Conservation (phyloP, 2,329 filamentous ascomycete species). For the Diaporthe ilicicola region DNA sequence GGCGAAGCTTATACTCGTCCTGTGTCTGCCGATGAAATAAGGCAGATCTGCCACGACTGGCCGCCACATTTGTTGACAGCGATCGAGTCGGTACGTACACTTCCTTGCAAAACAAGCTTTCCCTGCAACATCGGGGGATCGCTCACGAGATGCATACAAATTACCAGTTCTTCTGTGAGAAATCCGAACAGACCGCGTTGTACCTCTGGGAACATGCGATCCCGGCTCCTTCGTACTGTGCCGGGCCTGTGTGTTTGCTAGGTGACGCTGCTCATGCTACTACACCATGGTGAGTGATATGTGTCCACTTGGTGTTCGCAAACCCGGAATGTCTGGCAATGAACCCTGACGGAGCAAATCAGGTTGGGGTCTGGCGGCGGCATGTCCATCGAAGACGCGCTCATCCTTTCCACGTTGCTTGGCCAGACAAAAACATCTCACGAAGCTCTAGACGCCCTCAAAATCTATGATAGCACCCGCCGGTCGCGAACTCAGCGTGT, state of each 20-base stretch:
- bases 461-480: not conserved
- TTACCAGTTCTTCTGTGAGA: slow-evolving; percentile 11
- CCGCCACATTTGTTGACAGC: not conserved
- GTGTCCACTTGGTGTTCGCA: not conserved
- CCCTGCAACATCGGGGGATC: not conserved
- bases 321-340: not conserved
- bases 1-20: slow-evolving; percentile 33
- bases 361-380: slow-evolving; percentile 12
- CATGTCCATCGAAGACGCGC: slow-evolving; percentile 17
- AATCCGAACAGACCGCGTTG: slow-evolving; percentile 10
- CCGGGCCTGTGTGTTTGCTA: slow-evolving; percentile 14
- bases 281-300: slow-evolving; percentile 2
- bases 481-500: slow-evolving; percentile 20
- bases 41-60: slow-evolving; percentile 30
- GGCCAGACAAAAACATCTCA: not conserved
- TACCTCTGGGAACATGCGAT: slow-evolving; percentile 18
- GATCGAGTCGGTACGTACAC: not conserved
- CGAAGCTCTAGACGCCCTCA: slow-evolving; percentile 2
- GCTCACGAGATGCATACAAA: not conserved
- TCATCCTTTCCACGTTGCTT: slow-evolving; percentile 17
- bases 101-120: not conserved
- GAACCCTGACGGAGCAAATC: not conserved
- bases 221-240: slow-evolving; percentile 1
- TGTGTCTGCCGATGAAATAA: slow-evolving; percentile 36
- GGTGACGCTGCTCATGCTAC: slow-evolving; percentile 19